Evolutionary conservation across 805 yeast species (phyloP).

Genomic region (Cyberlindnera maclurae): DNA sequence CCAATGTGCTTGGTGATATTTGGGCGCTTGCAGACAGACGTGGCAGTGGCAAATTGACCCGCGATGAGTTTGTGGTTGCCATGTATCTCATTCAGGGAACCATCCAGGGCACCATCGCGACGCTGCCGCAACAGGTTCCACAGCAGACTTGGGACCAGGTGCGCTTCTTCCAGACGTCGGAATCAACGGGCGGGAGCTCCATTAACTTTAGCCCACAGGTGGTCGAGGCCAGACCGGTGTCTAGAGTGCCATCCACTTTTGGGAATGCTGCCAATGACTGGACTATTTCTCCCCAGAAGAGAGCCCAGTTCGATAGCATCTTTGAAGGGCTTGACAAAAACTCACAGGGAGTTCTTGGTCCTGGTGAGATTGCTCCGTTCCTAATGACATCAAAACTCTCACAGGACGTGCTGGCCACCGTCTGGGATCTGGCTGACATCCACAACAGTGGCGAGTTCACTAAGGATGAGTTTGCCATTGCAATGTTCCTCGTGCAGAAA

Average conservation of each 20-base stretch:
- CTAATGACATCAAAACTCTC: conserved; percentile 80
- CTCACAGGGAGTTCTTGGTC: conserved; percentile 54
- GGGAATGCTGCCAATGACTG: conserved; percentile 45
- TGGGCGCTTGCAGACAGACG: conserved; percentile 84
- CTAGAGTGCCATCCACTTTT: conserved; percentile 32
- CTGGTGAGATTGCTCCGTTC: conserved; percentile 81
- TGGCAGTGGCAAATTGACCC: conserved; percentile 63
- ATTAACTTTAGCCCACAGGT: conserved; percentile 15
- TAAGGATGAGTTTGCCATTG: conserved; percentile 80
- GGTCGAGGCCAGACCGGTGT: conserved; percentile 16
- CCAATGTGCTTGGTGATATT: conserved; percentile 68
- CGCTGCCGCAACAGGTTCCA: conserved; percentile 47
- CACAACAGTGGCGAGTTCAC: conserved; percentile 80
- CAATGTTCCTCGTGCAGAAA: conserved; percentile 87
- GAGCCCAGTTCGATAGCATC: conserved; percentile 69
- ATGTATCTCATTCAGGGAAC: conserved; percentile 91
- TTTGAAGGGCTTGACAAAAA: conserved; percentile 72
- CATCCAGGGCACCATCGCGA: conserved; percentile 54
- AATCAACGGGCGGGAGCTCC: conserved; percentile 11
- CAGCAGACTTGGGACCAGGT: conserved; percentile 32
- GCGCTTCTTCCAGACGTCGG: conserved; percentile 13
- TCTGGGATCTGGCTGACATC: conserved; percentile 94
- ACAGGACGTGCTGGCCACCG: conserved; percentile 76
- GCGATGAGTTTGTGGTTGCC: conserved; percentile 79
- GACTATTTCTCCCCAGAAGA: conserved; percentile 61